Evolutionary conservation across 805 yeast genomes (phyloP).

Genomic region (Candida boleticola): DNA sequence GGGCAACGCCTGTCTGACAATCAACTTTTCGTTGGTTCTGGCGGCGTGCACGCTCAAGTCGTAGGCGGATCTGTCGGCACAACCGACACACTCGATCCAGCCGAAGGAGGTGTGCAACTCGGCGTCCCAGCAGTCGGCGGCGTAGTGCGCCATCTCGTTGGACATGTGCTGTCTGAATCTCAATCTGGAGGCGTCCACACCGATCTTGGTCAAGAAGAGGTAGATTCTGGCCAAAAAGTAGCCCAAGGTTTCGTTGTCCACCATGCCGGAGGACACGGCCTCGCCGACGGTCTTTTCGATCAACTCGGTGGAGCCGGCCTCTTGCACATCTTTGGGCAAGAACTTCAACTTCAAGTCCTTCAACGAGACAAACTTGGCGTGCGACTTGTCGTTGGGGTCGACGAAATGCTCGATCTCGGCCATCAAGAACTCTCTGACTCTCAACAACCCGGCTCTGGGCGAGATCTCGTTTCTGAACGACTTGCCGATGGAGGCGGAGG

Average conservation of each 20-base stretch:
- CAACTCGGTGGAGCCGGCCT: slow-evolving; percentile 74
- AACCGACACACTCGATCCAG: slow-evolving; percentile 99
- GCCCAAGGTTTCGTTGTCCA: slow-evolving; percentile 96
- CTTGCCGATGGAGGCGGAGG: slow-evolving; percentile 98
- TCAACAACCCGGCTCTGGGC: slow-evolving; percentile 94
- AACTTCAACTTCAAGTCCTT: slow-evolving; percentile 70
- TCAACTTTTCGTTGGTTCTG: slow-evolving; percentile 90
- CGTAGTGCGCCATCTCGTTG: slow-evolving; percentile 99
- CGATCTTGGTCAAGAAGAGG: slow-evolving; percentile 79
- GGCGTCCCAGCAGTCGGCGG: slow-evolving; percentile 99
- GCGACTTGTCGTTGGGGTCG: slow-evolving; percentile 86
- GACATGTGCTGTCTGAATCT: slow-evolving; percentile 98
- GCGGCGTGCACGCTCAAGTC: slow-evolving; percentile 95
- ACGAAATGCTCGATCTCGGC: slow-evolving; percentile 99
- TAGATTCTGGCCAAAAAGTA: slow-evolving; percentile 94
- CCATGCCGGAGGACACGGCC: slow-evolving; percentile 84
- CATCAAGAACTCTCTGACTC: slow-evolving; percentile 98
- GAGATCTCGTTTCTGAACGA: slow-evolving; percentile 98
- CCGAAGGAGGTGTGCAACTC: slow-evolving; percentile 95
- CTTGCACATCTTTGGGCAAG: slow-evolving; percentile 85
- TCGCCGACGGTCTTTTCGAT: slow-evolving; percentile 74
- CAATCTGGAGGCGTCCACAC: slow-evolving; percentile 78
- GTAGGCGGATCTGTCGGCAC: slow-evolving; percentile 98
- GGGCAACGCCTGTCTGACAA: slow-evolving; percentile 86
- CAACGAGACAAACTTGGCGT: slow-evolving; percentile 75